These are phyloP conservation scores for Butyriboletus loyo DNA, from an alignment of 768 basidiomycete species.

Conservation along the genomic window DNA sequence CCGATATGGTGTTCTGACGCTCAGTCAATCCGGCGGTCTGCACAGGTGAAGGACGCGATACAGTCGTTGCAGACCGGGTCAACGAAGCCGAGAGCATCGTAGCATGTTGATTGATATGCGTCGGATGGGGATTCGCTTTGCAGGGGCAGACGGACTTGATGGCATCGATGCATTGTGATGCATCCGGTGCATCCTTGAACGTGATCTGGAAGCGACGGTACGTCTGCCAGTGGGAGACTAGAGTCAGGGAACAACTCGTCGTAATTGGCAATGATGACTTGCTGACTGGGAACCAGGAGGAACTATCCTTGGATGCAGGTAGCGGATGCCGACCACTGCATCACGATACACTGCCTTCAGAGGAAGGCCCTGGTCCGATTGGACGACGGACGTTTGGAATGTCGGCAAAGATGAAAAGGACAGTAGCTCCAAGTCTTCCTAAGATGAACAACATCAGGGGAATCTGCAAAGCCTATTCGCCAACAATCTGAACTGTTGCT, in stretches of 20 bases:
- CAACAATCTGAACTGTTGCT: slow-evolving; percentile 23
- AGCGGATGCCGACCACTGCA: slow-evolving; percentile 70
- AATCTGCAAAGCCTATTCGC: background rate
- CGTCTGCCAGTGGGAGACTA: slow-evolving; percentile 37
- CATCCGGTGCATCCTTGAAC: slow-evolving; percentile 49
- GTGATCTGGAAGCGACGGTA: slow-evolving; percentile 78
- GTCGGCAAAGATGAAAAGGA: slow-evolving; percentile 54
- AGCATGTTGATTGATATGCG: slow-evolving; percentile 15
- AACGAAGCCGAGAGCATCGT: slow-evolving; percentile 16
- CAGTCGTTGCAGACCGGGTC: slow-evolving; percentile 16
- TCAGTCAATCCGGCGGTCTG: background rate
- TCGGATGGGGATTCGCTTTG: slow-evolving; percentile 49
- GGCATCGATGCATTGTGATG: slow-evolving; percentile 55
- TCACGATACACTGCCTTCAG: slow-evolving; percentile 80
- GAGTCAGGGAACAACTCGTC: slow-evolving; percentile 4
- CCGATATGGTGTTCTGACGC: slow-evolving; percentile 1
- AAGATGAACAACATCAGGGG: slow-evolving; percentile 7
- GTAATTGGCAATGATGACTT: slow-evolving; percentile 8
- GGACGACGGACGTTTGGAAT: slow-evolving; percentile 26
- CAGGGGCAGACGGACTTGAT: slow-evolving; percentile 74
- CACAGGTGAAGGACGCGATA: background rate
- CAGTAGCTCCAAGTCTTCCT: slow-evolving; percentile 80
- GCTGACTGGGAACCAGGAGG: slow-evolving; percentile 32
- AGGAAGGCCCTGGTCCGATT: slow-evolving; percentile 56
- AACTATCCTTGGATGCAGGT: slow-evolving; percentile 49